Evolutionary conservation across 116 monocot genomes (phyloP).

Genomic region (Thalassia testudinum): DNA sequence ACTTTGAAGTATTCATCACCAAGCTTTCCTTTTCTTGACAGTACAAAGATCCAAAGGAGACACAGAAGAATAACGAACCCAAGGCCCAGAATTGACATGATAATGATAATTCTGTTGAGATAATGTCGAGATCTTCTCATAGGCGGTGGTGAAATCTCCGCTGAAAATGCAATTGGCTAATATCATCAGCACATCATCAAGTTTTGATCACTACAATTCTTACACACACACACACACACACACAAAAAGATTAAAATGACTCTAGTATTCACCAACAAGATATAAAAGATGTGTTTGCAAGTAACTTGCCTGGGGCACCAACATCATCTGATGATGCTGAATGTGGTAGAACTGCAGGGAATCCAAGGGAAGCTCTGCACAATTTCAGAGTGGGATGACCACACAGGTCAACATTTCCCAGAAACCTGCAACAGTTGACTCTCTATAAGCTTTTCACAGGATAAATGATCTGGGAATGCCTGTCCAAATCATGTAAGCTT

Average conservation of each 20-base stretch:
- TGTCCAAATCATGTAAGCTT: too few relatives aligned
- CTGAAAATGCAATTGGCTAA: neutral
- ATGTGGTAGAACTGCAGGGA: slow-evolving; percentile 83
- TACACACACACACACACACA: neutral
- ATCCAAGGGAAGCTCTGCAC: slow-evolving; percentile 67
- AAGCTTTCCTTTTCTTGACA: slow-evolving; percentile 59
- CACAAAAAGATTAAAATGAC: too few relatives aligned
- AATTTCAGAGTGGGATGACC: slow-evolving; percentile 61
- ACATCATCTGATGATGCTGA: slow-evolving; percentile 28
- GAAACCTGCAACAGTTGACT: slow-evolving; percentile 37
- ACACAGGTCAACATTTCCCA: slow-evolving; percentile 86
- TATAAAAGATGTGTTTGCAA: too few relatives aligned
- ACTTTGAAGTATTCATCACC: slow-evolving; percentile 62
- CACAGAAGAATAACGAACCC: slow-evolving; percentile 48
- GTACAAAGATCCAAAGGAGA: slow-evolving; percentile 80
- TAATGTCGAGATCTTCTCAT: slow-evolving; percentile 51
- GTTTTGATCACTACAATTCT: too few relatives aligned
- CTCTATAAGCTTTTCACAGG: too few relatives aligned
- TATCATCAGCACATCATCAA: too few relatives aligned
- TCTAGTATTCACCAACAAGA: too few relatives aligned
- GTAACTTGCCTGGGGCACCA: slow-evolving; percentile 39
- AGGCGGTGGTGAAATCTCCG: slow-evolving; percentile 30
- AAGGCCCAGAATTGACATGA: slow-evolving; percentile 64
- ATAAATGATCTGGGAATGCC: too few relatives aligned
- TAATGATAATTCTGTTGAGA: slow-evolving; percentile 57